These are phyloP conservation scores for Caryopteris hybrid DNA, from an alignment of 305 asterid species.

Conservation along the genomic window DNA sequence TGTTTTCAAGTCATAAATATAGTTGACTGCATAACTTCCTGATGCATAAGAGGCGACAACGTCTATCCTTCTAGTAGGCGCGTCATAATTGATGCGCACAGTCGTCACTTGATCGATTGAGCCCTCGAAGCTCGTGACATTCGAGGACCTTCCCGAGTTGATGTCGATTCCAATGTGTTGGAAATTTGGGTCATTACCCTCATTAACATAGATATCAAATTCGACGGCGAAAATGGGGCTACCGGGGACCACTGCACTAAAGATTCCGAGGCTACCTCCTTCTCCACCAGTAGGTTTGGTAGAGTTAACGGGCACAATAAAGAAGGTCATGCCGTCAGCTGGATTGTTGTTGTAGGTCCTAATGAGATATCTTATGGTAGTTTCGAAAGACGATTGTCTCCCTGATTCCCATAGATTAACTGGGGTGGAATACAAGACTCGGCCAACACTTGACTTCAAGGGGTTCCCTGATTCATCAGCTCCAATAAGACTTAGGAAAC, in stretches of 20 bases:
- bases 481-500: background rate
- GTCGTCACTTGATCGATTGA: background rate
- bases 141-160: background rate
- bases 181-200: background rate
- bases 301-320: background rate
- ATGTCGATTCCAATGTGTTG: background rate
- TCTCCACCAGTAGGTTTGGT: background rate
- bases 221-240: background rate
- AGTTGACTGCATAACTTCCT: too few relatives aligned
- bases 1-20: too few relatives aligned
- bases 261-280: constrained; percentile 1
- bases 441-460: background rate
- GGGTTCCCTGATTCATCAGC: background rate
- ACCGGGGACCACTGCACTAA: background rate
- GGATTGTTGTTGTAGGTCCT: background rate
- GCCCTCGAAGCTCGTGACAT: too few relatives aligned
- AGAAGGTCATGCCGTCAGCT: constrained; percentile 11
- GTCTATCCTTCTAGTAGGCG: background rate
- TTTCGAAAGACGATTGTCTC: background rate
- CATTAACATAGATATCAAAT: background rate
- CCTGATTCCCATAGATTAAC: background rate
- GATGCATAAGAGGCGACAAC: too few relatives aligned
- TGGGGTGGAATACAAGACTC: background rate
- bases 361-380: background rate
- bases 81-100: background rate